phyloP scores from a whole-genome alignment of 23 red algal genomes.

The Cyanidioschyzon merolae region DNA sequence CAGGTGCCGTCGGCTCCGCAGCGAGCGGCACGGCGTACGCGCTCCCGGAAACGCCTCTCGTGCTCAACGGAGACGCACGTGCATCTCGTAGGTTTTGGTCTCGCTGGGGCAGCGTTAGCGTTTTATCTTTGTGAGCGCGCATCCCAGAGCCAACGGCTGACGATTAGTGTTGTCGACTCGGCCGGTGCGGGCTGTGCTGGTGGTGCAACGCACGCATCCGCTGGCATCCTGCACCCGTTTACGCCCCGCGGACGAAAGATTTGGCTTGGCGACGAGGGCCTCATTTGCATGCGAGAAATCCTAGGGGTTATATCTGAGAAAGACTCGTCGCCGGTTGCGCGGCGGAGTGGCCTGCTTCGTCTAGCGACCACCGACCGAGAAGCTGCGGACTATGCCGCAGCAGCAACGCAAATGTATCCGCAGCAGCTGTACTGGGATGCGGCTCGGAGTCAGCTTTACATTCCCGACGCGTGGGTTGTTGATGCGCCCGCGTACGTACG shows the following conservation, averaged over 20 bases:
- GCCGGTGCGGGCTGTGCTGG: neutral
- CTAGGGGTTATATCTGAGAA: neutral
- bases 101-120: conserved; percentile 3
- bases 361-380: neutral
- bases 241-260: neutral
- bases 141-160: neutral
- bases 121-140: neutral
- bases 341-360: neutral
- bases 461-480: conserved; percentile 6
- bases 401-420: neutral
- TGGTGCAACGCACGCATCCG: neutral
- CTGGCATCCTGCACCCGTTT: conserved; percentile 4
- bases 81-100: conserved; percentile 8
- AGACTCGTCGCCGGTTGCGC: neutral
- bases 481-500: conserved; percentile 4
- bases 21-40: too few species aligned
- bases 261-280: conserved; percentile 8
- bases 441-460: neutral
- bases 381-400: conserved; percentile 6
- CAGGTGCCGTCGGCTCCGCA: too few species aligned
- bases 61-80: neutral
- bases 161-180: conserved; percentile 1
- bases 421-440: neutral
- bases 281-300: neutral
- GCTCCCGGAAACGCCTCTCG: too few species aligned